Evolutionary conservation across 768 basidiomycete species (phyloP).

Genomic region (Naganishia kalamii): DNA sequence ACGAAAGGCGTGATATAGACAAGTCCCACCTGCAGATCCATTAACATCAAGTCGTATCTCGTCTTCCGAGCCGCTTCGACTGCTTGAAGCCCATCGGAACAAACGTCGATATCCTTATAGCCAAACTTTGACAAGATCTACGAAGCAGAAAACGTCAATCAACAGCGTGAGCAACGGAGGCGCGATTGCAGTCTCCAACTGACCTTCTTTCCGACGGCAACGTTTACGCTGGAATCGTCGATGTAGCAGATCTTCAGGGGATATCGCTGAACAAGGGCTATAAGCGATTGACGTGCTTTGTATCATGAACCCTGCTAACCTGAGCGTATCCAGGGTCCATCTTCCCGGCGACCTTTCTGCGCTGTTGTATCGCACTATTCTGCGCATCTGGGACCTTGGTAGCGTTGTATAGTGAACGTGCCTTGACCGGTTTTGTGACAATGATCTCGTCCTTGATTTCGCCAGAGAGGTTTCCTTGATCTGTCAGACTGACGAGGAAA

Average conservation of each 20-base stretch:
- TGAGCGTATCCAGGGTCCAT: slow-evolving; percentile 11
- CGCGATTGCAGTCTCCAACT: background rate
- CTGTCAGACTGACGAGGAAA: slow-evolving; percentile 29
- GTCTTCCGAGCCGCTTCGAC: slow-evolving; percentile 34
- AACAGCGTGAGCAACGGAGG: no score
- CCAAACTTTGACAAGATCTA: background rate
- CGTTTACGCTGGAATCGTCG: slow-evolving; percentile 38
- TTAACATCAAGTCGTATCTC: slow-evolving; percentile 39
- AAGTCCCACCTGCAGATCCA: slow-evolving; percentile 30
- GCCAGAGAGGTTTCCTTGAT: slow-evolving; percentile 23
- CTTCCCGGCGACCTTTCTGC: background rate
- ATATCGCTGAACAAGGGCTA: slow-evolving; percentile 6
- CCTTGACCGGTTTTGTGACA: slow-evolving; percentile 37
- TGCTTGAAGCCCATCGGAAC: slow-evolving; percentile 23
- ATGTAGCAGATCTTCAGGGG: slow-evolving; percentile 36
- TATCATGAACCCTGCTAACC: background rate
- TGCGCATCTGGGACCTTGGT: slow-evolving; percentile 15
- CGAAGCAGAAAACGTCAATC: background rate
- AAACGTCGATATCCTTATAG: background rate
- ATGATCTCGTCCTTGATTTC: slow-evolving; percentile 30
- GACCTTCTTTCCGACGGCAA: slow-evolving; percentile 29
- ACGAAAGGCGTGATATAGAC: background rate
- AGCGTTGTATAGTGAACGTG: slow-evolving; percentile 27
- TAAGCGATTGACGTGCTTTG: background rate
- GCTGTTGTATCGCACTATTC: background rate